Conservation (phyloP, 208 protist species). For the Perkinsela sp. region DNA sequence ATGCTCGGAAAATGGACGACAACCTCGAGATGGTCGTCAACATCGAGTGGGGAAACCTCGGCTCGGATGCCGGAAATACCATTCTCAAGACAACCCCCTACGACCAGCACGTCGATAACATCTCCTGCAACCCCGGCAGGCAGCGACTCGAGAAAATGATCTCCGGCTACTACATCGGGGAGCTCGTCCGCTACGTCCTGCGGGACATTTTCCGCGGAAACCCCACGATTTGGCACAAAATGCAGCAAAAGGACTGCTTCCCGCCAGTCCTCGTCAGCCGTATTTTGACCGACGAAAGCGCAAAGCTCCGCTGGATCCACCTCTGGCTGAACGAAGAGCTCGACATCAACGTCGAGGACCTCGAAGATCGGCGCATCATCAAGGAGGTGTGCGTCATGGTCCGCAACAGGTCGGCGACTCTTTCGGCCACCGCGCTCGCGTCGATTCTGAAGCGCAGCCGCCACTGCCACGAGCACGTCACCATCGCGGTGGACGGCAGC, state of each 20-base stretch:
- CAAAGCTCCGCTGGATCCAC: slow-evolving; percentile 5
- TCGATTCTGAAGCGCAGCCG: slow-evolving; percentile 29
- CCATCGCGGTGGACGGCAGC: slow-evolving; percentile 38
- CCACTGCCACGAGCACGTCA: slow-evolving; percentile 14
- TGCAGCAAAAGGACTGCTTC: slow-evolving; percentile 17
- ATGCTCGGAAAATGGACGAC: background rate
- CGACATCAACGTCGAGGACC: slow-evolving; percentile 13
- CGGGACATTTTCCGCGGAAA: slow-evolving; percentile 12
- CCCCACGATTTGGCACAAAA: slow-evolving; percentile 8
- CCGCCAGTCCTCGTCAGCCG: slow-evolving; percentile 19
- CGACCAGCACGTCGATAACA: slow-evolving; percentile 27
- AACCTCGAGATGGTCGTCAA: slow-evolving; percentile 28
- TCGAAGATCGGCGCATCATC: slow-evolving; percentile 16
- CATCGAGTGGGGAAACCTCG: slow-evolving; percentile 68
- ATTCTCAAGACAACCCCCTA: slow-evolving; percentile 27
- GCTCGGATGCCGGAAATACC: slow-evolving; percentile 24
- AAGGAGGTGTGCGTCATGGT: slow-evolving; percentile 29
- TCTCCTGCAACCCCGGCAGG: slow-evolving; percentile 21
- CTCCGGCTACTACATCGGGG: slow-evolving; percentile 62
- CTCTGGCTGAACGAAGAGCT: slow-evolving; percentile 15
- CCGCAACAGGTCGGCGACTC: slow-evolving; percentile 28
- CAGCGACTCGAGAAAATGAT: slow-evolving; percentile 59
- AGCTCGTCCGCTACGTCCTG: slow-evolving; percentile 22
- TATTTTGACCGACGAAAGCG: slow-evolving; percentile 14
- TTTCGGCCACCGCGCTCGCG: slow-evolving; percentile 23